Base-by-base conservation (phyloP, 176 grass and related monocot genomes). In the Raddia distichophylla region DNA sequence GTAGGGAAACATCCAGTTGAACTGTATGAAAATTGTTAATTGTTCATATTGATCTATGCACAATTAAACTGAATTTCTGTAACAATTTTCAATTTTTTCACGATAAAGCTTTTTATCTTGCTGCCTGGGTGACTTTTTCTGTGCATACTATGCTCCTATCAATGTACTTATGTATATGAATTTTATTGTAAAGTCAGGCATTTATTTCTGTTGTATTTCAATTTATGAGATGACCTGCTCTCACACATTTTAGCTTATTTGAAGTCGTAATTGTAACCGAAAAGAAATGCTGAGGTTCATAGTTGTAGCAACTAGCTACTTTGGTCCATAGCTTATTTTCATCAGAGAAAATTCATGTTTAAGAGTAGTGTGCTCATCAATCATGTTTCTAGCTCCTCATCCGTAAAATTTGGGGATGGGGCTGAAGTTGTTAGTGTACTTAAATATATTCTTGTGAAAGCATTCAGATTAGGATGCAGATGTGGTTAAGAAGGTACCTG, bases 391-490 rank as follows among this genome's bases (percentile, higher is more conserved):
- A 12, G 64, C 62, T 49, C 43, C 16, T 33, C 69, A 60, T 27
- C 16, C 74, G 60, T 6, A 53, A 69, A 52, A 60, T 20, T 17
- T 2, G 4, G 45, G 46, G 32, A 37, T 72, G 17, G 18, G 58
- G 69, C 53, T 22, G 33, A 73, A 82, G 69, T 82, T 71, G 45
- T 63, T 10, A 20, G 45, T 63, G 45, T 53, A 49, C 7, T 82
- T 73, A 11, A 82, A 43, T 82, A n/a, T 85, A 17, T 62, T 71
- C 12, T 17, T 85, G 46, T 79, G 46, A 53, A 85, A 78, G 67
- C 40, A 71, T 71, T 64, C 56, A 44, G 56, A 72, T 85, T 70
- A 85, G 75, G 69, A 79, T 79, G 58, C 55, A 53, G 67, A 72
- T 79, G 59, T 79, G 57, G 17, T 46, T 79, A 79, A 71, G 83